phyloP scores from a whole-genome alignment of 2,329 filamentous ascomycete species.

The Parasarocladium wereldwijsianum region DNA sequence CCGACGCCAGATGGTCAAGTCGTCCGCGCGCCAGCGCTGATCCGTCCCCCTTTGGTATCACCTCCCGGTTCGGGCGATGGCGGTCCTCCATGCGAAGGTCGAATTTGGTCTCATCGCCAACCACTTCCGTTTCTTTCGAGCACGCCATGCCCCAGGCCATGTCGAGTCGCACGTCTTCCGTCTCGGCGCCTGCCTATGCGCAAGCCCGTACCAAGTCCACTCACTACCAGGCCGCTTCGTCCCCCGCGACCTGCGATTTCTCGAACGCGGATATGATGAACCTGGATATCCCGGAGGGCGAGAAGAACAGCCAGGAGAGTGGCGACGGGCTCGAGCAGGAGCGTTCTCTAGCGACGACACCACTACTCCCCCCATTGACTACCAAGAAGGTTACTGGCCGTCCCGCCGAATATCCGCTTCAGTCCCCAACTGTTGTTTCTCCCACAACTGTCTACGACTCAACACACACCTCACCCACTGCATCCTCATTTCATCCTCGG shows the following conservation, averaged over 20 bases:
- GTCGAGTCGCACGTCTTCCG: constrained; percentile 68
- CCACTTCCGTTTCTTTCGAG: constrained; percentile 74
- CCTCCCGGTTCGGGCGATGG: constrained; percentile 49
- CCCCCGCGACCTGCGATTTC: constrained; percentile 48
- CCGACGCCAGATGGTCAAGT: constrained; percentile 9
- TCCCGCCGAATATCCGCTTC: constrained; percentile 62
- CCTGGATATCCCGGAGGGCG: background rate
- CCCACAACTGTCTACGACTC: constrained; percentile 26
- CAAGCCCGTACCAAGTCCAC: background rate
- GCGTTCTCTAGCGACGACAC: constrained; percentile 57
- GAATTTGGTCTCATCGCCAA: constrained; percentile 40
- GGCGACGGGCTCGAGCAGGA: constrained; percentile 39
- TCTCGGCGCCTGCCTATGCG: constrained; percentile 34
- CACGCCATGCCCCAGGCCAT: constrained; percentile 55
- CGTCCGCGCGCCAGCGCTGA: constrained; percentile 31
- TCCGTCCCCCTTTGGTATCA: constrained; percentile 45
- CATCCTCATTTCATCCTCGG: constrained; percentile 29
- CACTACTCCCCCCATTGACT: constrained; percentile 71
- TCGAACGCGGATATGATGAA: constrained; percentile 35
- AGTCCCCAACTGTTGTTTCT: constrained; percentile 62
- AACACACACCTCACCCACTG: constrained; percentile 23
- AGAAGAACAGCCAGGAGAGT: constrained; percentile 13
- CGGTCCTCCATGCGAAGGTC: constrained; percentile 28
- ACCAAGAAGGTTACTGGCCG: constrained; percentile 40
- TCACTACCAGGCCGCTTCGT: constrained; percentile 42